A percentile compares a stretch with the other conserved stretches of the same genome.
Evolutionary conservation across 257 asterid species (phyloP).

Genomic region (Ballota nigra): DNA sequence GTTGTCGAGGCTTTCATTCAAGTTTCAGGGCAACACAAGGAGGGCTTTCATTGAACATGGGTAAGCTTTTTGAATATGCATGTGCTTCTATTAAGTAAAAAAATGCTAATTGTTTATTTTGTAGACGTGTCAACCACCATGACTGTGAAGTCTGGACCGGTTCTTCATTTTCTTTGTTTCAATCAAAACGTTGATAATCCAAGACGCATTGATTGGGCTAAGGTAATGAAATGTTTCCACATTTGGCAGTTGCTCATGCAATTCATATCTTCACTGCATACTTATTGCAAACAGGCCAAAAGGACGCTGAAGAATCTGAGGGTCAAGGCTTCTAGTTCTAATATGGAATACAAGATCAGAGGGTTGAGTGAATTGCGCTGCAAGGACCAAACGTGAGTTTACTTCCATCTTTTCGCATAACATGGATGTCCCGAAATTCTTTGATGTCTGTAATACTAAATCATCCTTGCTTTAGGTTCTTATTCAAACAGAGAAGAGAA

Average conservation of each 20-base stretch:
- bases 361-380: slow-evolving; percentile 61
- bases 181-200: slow-evolving; percentile 56
- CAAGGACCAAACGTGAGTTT: slow-evolving; percentile 50
- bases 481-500: slow-evolving; percentile 34
- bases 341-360: slow-evolving; percentile 50
- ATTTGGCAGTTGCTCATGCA: not conserved
- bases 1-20: slow-evolving; percentile 72
- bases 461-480: slow-evolving; percentile 38
- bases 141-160: slow-evolving; percentile 67
- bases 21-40: slow-evolving; percentile 68
- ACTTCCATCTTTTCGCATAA: not conserved
- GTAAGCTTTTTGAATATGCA: slow-evolving; percentile 25
- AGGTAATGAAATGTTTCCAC: slow-evolving; percentile 35
- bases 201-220: slow-evolving; percentile 48
- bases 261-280: not conserved
- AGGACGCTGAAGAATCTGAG: slow-evolving; percentile 58
- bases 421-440: not conserved
- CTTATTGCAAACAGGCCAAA: slow-evolving; percentile 50
- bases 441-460: not conserved
- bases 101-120: not conserved
- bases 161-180: slow-evolving; percentile 44
- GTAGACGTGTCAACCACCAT: slow-evolving; percentile 74
- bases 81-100: not conserved
- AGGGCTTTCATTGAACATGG: slow-evolving; percentile 66
- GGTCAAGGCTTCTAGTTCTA: slow-evolving; percentile 37